Conservation (phyloP, 2,329 filamentous ascomycete species). For the Penicillium sumatraense region DNA sequence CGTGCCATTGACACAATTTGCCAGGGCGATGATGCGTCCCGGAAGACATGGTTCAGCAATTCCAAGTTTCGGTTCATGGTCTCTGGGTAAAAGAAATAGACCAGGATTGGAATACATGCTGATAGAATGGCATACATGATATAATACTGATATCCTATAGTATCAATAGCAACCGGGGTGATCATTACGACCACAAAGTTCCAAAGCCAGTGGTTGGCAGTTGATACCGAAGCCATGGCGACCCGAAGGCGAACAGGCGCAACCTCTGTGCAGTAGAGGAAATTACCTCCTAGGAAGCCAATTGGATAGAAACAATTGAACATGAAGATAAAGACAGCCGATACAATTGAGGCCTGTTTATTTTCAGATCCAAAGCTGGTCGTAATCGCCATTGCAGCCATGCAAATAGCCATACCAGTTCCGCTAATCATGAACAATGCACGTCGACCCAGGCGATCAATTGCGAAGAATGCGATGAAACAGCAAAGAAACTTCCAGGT, state of each 20-base stretch:
- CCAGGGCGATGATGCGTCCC: constrained; percentile 34
- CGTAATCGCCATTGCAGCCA: constrained; percentile 55
- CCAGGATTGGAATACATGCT: constrained; percentile 44
- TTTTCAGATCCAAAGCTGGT: constrained; percentile 32
- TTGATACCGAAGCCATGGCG: constrained; percentile 59
- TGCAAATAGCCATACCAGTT: constrained; percentile 59
- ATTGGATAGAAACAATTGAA: constrained; percentile 70
- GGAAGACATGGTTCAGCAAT: constrained; percentile 68
- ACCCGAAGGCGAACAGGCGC: constrained; percentile 59
- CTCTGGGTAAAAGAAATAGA: constrained; percentile 64
- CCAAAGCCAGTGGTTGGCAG: constrained; percentile 63
- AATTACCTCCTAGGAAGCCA: constrained; percentile 64
- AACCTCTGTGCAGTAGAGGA: constrained; percentile 51
- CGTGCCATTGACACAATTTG: constrained; percentile 29
- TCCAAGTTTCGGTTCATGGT: constrained; percentile 63
- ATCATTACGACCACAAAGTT: constrained; percentile 69
- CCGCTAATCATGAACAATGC: constrained; percentile 58
- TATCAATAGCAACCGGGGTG: constrained; percentile 61
- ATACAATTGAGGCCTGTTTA: constrained; percentile 8
- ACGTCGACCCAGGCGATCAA: constrained; percentile 57
- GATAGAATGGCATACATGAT: constrained; percentile 56
- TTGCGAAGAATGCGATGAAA: constrained; percentile 55
- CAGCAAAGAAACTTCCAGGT: constrained; percentile 61
- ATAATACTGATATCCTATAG: constrained; percentile 58
- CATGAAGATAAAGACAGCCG: constrained; percentile 54